Evolutionary conservation across 2,329 filamentous ascomycete species (phyloP).

Genomic region (Tolypocladium album): DNA sequence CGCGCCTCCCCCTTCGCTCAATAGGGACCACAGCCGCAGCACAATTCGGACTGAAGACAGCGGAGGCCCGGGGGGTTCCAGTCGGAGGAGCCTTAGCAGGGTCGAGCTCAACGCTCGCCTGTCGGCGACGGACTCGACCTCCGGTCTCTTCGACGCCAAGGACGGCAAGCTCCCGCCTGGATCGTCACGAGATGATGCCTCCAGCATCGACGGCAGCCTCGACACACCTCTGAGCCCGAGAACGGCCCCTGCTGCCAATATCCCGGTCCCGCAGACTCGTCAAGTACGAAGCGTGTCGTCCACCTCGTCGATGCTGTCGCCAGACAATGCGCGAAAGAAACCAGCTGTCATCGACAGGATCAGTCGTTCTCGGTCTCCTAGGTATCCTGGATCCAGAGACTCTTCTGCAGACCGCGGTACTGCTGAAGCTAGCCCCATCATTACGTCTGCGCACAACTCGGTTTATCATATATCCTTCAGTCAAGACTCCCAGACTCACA

Average conservation of each 20-base stretch:
- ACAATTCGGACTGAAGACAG: slow-evolving; percentile 31
- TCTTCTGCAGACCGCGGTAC: slow-evolving; percentile 48
- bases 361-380: slow-evolving; percentile 32
- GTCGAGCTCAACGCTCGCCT: slow-evolving; percentile 27
- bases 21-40: slow-evolving; percentile 34
- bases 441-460: slow-evolving; percentile 46
- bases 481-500: slow-evolving; percentile 32
- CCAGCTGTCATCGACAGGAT: slow-evolving; percentile 47
- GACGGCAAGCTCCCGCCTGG: slow-evolving; percentile 23
- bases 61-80: slow-evolving; percentile 19
- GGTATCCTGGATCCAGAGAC: slow-evolving; percentile 38
- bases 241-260: slow-evolving; percentile 20
- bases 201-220: slow-evolving; percentile 32
- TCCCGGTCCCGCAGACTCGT: slow-evolving; percentile 23
- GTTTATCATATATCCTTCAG: slow-evolving; percentile 47
- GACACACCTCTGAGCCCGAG: slow-evolving; percentile 33
- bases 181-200: slow-evolving; percentile 30
- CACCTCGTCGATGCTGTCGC: slow-evolving; percentile 23
- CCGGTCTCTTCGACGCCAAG: slow-evolving; percentile 25
- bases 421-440: slow-evolving; percentile 45
- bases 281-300: slow-evolving; percentile 22
- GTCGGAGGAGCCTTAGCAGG: slow-evolving; percentile 31
- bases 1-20: slow-evolving; percentile 38
- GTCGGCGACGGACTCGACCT: slow-evolving; percentile 22
- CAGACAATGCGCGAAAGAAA: slow-evolving; percentile 28